Conservation (phyloP, 148 eudicot genomes). For the Rhododendron simsii region DNA sequence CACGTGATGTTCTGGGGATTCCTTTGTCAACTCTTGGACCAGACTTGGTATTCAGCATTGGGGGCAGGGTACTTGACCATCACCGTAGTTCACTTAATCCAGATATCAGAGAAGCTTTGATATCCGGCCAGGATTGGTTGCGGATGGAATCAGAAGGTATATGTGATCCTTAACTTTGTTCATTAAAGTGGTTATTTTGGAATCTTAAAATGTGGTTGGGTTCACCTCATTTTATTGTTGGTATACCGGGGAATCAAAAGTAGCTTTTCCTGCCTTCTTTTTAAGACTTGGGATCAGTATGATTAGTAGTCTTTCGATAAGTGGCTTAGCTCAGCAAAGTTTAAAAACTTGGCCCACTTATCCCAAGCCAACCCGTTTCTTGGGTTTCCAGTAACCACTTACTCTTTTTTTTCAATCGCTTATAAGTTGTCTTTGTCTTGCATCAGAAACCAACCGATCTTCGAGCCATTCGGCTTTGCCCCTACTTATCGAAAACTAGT, state of each 20-base stretch:
- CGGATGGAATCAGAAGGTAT: conserved; percentile 60
- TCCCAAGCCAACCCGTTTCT: neutral
- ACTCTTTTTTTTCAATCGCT: neutral
- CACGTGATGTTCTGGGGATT: conserved; percentile 73
- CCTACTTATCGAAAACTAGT: conserved; percentile 39
- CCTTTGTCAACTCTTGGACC: conserved; percentile 67
- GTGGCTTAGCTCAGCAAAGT: neutral
- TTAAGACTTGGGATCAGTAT: neutral
- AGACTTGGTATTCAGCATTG: conserved; percentile 65
- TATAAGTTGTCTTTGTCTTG: neutral
- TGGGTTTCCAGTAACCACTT: neutral
- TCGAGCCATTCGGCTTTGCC: conserved; percentile 39
- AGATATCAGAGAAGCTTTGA: conserved; percentile 77
- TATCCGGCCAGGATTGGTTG: conserved; percentile 96
- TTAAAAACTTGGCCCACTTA: neutral
- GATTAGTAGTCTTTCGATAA: neutral
- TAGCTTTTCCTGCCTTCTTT: neutral
- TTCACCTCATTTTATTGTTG: neutral
- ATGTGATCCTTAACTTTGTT: neutral
- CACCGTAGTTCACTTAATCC: conserved; percentile 65
- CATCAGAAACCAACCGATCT: conserved; percentile 32
- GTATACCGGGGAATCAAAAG: neutral
- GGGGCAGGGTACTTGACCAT: conserved; percentile 67
- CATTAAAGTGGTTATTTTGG: neutral
- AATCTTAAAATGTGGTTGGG: conserved; percentile 1